Evolutionary conservation across 2,329 filamentous ascomycete genomes (phyloP).

Genomic region (Teratosphaeriaceae sp.): DNA sequence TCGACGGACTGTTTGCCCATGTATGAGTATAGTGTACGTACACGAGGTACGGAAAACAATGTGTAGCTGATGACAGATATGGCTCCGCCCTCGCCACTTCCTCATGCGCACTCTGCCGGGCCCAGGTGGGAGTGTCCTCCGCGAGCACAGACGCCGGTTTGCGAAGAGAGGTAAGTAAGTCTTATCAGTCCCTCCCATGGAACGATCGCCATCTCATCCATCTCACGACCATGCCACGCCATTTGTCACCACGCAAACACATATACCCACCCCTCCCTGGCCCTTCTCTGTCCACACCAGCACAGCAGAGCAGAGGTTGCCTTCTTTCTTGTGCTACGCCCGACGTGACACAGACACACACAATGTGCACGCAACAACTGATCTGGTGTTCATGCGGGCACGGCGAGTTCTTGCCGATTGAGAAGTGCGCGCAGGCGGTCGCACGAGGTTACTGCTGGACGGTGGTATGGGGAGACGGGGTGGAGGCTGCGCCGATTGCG

Average conservation of each 20-base stretch:
- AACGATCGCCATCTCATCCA: background rate
- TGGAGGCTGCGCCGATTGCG: slow-evolving; percentile 17
- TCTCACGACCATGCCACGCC: background rate
- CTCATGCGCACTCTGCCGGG: background rate
- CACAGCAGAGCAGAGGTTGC: background rate
- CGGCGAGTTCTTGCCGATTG: slow-evolving; percentile 27
- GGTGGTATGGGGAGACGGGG: slow-evolving; percentile 22
- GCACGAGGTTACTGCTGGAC: slow-evolving; percentile 20
- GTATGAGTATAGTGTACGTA: background rate
- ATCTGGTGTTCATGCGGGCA: slow-evolving; percentile 29
- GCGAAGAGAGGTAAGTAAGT: no score
- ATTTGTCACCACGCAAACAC: slow-evolving; percentile 3
- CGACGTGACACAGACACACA: no score
- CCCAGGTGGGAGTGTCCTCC: background rate
- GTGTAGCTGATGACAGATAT: background rate
- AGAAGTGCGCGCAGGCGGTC: slow-evolving; percentile 15
- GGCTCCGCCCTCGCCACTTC: background rate
- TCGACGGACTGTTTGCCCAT: background rate
- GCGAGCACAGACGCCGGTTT: no score
- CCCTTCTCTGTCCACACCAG: no score
- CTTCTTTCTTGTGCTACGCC: no score
- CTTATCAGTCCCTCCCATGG: no score
- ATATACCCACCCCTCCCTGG: background rate
- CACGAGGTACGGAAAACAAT: background rate
- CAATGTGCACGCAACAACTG: slow-evolving; percentile 30